Percentiles rank a stretch among this genome's conserved stretches.
These are phyloP conservation scores for Noccaea bulbosa DNA, from an alignment of 345 rosid species.

Conservation along the genomic window DNA sequence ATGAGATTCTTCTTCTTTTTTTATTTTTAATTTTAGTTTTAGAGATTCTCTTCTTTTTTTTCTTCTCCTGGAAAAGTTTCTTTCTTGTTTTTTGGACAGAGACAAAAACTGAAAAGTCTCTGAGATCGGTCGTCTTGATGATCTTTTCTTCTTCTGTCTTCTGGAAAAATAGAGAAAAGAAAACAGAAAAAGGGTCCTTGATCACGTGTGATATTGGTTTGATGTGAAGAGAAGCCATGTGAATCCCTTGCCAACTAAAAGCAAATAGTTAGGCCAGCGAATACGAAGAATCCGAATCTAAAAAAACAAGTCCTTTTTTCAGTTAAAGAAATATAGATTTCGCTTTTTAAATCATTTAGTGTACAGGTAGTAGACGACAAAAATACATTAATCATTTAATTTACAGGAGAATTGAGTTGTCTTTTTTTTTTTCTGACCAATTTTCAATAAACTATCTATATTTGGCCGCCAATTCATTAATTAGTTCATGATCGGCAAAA, in stretches of 20 bases:
- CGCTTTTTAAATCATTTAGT: not conserved
- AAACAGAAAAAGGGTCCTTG: constrained; percentile 3
- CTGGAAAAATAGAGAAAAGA: not conserved
- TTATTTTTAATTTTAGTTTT: too few species aligned
- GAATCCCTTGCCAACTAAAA: constrained; percentile 46
- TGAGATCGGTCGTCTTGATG: constrained; percentile 35
- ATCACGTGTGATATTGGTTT: constrained; percentile 39
- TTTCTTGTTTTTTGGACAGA: constrained; percentile 29
- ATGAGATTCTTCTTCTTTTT: constrained; percentile 14
- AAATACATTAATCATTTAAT: constrained; percentile 4
- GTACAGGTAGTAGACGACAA: constrained; percentile 10
- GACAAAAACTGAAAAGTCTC: constrained; percentile 31
- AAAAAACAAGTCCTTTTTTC: not conserved
- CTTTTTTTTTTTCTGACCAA: constrained; percentile 13
- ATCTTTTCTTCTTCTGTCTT: constrained; percentile 33
- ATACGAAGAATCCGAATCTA: constrained; percentile 35
- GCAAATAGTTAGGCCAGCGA: constrained; percentile 42
- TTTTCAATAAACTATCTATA: constrained; percentile 25
- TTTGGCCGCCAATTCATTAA: constrained; percentile 34
- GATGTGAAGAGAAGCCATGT: constrained; percentile 43
- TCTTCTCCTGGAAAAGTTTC: constrained; percentile 20
- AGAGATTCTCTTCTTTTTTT: constrained; percentile 4
- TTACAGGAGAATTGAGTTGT: constrained; percentile 41
- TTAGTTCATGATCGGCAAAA: constrained; percentile 13
- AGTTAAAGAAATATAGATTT: not conserved